Evolutionary conservation across 208 protist genomes (phyloP).

Genomic region (Entamoeba dispar): DNA sequence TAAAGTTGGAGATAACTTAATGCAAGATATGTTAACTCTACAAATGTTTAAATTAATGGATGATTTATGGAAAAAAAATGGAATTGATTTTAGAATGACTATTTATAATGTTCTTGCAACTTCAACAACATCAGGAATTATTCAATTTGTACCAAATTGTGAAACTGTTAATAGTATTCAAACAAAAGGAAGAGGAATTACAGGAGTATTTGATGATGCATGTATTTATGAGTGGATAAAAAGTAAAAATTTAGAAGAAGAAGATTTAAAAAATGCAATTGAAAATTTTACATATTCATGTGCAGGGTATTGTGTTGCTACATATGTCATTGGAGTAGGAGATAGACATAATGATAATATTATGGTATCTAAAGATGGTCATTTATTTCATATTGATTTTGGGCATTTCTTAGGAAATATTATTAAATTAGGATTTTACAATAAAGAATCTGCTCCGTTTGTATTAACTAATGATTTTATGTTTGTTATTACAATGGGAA

Average conservation of each 20-base stretch:
- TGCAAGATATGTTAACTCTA: constrained; percentile 47
- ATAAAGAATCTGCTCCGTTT: constrained; percentile 63
- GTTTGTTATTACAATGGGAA: background rate
- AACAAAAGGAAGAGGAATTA: background rate
- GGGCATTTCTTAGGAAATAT: constrained; percentile 78
- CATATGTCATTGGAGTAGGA: constrained; percentile 59
- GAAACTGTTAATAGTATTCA: constrained; percentile 39
- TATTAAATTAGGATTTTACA: constrained; percentile 69
- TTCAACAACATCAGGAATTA: constrained; percentile 42
- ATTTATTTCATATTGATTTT: constrained; percentile 73
- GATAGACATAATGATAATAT: constrained; percentile 49
- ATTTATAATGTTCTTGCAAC: constrained; percentile 44
- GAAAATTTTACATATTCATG: constrained; percentile 63
- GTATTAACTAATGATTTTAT: constrained; percentile 45
- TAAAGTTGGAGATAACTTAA: constrained; percentile 38
- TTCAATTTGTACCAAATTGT: constrained; percentile 45
- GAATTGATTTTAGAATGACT: constrained; percentile 32
- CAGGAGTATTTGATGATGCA: background rate
- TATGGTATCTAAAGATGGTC: constrained; percentile 43
- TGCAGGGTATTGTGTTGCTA: constrained; percentile 75
- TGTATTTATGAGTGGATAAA: background rate
- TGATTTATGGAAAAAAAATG: constrained; percentile 30
- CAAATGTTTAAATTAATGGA: constrained; percentile 45
- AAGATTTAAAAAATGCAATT: background rate
- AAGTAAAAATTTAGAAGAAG: background rate